Evolutionary conservation across 1,284 basidiomycete genomes (phyloP), one percentile per base, ranked within the genome.

Genomic region (Tilletia caries): DNA sequence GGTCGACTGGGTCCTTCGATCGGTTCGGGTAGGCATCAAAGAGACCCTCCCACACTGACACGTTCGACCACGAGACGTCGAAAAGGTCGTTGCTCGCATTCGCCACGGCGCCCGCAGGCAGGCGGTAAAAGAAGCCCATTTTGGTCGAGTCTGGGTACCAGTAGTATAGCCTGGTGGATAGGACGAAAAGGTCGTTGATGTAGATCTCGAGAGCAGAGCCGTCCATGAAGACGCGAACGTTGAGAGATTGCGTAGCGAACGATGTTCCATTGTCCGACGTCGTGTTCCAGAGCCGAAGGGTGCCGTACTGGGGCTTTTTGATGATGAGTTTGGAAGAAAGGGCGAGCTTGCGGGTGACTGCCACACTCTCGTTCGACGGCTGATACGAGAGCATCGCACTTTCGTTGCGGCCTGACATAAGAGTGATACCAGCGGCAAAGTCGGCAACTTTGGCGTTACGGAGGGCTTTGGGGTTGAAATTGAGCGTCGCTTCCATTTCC

Each of bases 151-250:
- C 58, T 0, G 52, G 12, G 44, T 70, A 72, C 73, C 73, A 74
- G 60, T 69, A 74, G 68, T 74, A 74, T 0, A 64, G 67, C 1
- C 73, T 29, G 1, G 73, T 74, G 3, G 73, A 71, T 3, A 74
- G 46, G 1, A 67, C 73, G 62, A 74, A 71, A 1, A 70, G 58
- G 23, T 74, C 71, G 48, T 74, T 74, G 64, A 74, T 68, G 67
- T 70, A 74, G 5, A 74, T n/a, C 33, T 74, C 73, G 43, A 74
- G 29, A 15, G 73, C 69, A 1, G 69, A 70, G 15, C 73, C 73
- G 29, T 74, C 73, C 37, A 74, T 68, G 44, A 74, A 74, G 18
- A 74, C 29, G 6, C 73, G 44, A 33, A 74, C 41, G n/a, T 67
- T 64, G 12, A 74, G 27, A 4, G 18, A n/a, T 29, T 62, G 32